Evolutionary conservation across 2,329 filamentous ascomycete genomes (phyloP), one percentile per base, ranked within the genome.

Genomic region (Raffaelea ambrosiae): DNA sequence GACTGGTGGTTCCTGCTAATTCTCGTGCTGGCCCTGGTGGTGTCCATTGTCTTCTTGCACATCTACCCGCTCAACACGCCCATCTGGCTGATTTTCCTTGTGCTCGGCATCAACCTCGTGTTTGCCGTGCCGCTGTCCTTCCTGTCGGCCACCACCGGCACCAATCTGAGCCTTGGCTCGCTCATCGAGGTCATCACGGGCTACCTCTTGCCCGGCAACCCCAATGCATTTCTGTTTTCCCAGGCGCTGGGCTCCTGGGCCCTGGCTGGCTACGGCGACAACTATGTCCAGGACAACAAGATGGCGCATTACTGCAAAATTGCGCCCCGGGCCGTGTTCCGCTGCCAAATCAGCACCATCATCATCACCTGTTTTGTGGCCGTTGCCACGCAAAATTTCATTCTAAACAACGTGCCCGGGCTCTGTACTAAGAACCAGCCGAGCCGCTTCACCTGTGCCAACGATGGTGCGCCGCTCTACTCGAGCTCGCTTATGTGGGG

Each of bases 1-100:
- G 70, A 73, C 48, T 74, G 70, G 70, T 74, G 69, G 71, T 71
- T 70, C 54, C 53, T 71, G 5, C 29, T 63, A 31, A 68, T 71
- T 39, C 59, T 70, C 4, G 50, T 60, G 5, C 50, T 45, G 5
- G 56, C 59, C 11, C 43, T 61, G 13, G 52, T 57, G 13, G 54
- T 61, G 2, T 57, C 57, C 0, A 51, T 67, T 20, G 57, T 65
- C 19, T 66, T 67, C 42, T 51, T 62, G n/a, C 48, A 54, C 18
- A 59, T 61, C 44, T 63, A 58, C 45, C 60, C 61, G 23, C 55
- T 61, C 26, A 56, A 60, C 41, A 63, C 58, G 4, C 62, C 61
- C 11, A 50, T 51, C 31, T 64, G 59, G 60, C 54, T 62, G 4
- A 53, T 63, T 1, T 61, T 64, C 21, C 48, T 61, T 13, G 53